Conservation (phyloP, 768 basidiomycete species). For the Tulasnella calospora region DNA sequence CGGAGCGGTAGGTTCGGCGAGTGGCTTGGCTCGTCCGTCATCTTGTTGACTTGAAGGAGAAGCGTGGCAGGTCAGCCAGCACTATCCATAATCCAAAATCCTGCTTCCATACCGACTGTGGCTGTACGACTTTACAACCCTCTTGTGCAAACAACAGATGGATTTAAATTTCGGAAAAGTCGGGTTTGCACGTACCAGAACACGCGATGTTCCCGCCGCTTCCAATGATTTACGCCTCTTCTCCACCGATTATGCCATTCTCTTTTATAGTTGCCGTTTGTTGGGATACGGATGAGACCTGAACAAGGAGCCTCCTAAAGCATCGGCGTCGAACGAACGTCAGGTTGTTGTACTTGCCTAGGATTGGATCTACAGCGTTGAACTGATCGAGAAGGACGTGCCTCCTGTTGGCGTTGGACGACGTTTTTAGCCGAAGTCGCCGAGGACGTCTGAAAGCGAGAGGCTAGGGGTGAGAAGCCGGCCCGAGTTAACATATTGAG, state of each 20-base stretch:
- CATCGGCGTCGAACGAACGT: conserved; percentile 46
- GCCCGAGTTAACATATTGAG: conserved; percentile 65
- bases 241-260: conserved; percentile 25
- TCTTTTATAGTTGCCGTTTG: conserved; percentile 73
- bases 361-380: conserved; percentile 74
- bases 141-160: too few relatives aligned
- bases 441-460: conserved; percentile 53
- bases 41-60: conserved; percentile 65
- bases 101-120: too few relatives aligned
- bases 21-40: conserved; percentile 77
- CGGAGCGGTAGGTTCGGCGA: conserved; percentile 78
- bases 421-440: conserved; percentile 45
- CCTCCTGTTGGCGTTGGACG: conserved; percentile 44
- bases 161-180: too few relatives aligned
- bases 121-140: too few relatives aligned
- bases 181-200: conserved; percentile 43
- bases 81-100: too few relatives aligned
- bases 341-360: conserved; percentile 66
- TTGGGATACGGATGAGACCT: conserved; percentile 64
- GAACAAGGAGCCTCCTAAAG: conserved; percentile 49
- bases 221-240: neutral
- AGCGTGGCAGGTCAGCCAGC: conserved; percentile 57
- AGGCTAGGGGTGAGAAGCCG: conserved; percentile 50
- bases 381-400: conserved; percentile 51
- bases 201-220: conserved; percentile 37